phyloP scores from a whole-genome alignment of 306 rosid genomes.

The Vigna radiata region DNA sequence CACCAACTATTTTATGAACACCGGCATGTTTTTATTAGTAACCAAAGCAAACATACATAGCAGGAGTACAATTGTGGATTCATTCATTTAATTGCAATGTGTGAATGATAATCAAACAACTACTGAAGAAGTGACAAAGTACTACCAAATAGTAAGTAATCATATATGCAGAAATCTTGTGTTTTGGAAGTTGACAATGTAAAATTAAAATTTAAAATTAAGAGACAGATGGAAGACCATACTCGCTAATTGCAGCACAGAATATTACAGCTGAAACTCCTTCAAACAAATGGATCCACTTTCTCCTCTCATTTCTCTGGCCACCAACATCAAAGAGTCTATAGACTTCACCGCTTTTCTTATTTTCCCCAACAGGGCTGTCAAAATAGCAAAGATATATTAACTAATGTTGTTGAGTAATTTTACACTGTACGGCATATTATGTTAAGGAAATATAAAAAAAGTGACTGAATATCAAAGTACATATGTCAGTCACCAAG shows the following conservation, averaged over 20 bases:
- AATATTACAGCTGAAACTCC: conserved; percentile 98
- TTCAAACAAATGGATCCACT: conserved; percentile 99
- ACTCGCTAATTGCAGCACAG: conserved; percentile 99
- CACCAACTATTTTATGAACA: background rate
- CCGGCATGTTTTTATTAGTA: conserved; percentile 3
- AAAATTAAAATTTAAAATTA: background rate
- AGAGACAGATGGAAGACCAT: conserved; percentile 47
- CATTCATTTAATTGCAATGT: conserved; percentile 1
- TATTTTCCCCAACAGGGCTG: conserved; percentile 99
- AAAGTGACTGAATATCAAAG: background rate
- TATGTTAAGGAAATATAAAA: background rate
- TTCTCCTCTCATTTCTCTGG: conserved; percentile 98
- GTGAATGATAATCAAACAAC: background rate
- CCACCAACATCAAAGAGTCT: conserved; percentile 99
- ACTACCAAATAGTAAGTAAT: background rate
- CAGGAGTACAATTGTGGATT: background rate
- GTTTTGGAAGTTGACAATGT: background rate
- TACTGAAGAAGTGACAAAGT: background rate
- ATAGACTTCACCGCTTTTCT: conserved; percentile 97
- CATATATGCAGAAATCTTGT: background rate
- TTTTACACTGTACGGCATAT: conserved; percentile 13
- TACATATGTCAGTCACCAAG: background rate
- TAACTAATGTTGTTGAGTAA: conserved; percentile 22
- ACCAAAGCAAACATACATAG: conserved; percentile 5
- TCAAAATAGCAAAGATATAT: conserved; percentile 50